Evolutionary conservation across 208 protist species (phyloP), one percentile per base, ranked within the genome.

Genomic region (Crithidia expoeki): DNA sequence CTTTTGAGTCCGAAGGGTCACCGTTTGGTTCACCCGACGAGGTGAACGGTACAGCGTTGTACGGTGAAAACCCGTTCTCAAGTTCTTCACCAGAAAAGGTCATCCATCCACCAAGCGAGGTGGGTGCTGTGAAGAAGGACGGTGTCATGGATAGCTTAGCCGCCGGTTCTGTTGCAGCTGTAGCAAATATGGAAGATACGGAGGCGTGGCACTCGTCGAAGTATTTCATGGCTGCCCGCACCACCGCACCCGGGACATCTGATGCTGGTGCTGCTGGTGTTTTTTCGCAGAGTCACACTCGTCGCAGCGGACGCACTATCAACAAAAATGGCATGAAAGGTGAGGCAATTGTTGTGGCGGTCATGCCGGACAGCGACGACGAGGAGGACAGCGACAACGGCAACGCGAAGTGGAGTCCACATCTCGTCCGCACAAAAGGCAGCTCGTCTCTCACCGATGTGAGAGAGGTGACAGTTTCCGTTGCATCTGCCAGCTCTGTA

Each of bases 281-380:
- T 6, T 2, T 25, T 25, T 2, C 30, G 21, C 23, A 23, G 28
- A 25, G 44, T 11, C 50, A 28, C 4, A 40, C 49, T 2, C 32
- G 34, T n/a, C 49, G 51, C 3, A 28, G 33, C 27, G 32, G 56
- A 10, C 46, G 71, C 46, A 58, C 56, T 10, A 25, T 76, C 14
- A 76, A 65, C 36, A 76, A 76, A 27, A 70, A 66, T 34, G 44
- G 62, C 32, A 76, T 76, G 71, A 76, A 76, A 32, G 63, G 71
- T 2, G 71, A 68, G 46, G 56, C 46, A 4, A 76, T 76, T 16
- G 62, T 76, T 2, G 40, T 76, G 27, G 62, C 61, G 6, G 34
- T 76, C 9, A 25, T 51, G 23, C 55, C 50, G 11, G 71, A 76
- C 55, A 76, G 71, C 62, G 71, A 76, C 36, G 63, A 70, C 27